Base-by-base conservation (phyloP, 305 asterid genomes). In the Vinca major region DNA sequence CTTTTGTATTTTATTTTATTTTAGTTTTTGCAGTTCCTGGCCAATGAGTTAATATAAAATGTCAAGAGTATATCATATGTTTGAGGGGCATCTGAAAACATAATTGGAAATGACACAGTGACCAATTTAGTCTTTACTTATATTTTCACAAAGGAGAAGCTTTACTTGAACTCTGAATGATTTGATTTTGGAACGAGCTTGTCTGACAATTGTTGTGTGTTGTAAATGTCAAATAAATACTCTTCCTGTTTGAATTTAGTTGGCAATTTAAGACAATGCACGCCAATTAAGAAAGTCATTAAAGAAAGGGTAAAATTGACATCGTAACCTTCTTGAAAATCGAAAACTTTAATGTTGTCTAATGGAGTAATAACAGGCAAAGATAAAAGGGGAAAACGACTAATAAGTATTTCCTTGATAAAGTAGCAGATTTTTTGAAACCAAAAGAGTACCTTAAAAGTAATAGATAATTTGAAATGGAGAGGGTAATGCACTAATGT, bases 21-120 rank as follows among this genome's bases (percentile, higher is more conserved):
- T 26, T 65, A 11, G 21, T 48, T 26, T 26, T 26, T 48, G 36
- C 17, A 12, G 49, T 2, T 33, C 40, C 20, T 50, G 41, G 50
- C 8, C 45, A 36, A 26, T 50, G 14, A 47, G 20, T 45, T 36
- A 4, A 21, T 64, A 41, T 13, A 12, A 49, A 65, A n/a, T 26
- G 10, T 20, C 5, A 39, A 26, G 47, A 19, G 21, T 47, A 63
- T 52, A 19, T 11, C 69, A 51, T 17, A 60, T 53, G 49, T 52
- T 16, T 41, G 64, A 71, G 53, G 54, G 69, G 69, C 69, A 11
- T 63, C 53, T 62, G 44, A 41, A 52, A 41, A 12, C 6, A 3
- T 71, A 26, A 4, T 21, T n/a, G 41, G 19, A 44, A 5, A 11
- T 26, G 65, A n/a, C 64, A 33, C 41, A 45, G 17, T 36, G 41